Evolutionary conservation across 2,329 filamentous ascomycete species (phyloP).

Genomic region (Dendrostoma leiphaemia): DNA sequence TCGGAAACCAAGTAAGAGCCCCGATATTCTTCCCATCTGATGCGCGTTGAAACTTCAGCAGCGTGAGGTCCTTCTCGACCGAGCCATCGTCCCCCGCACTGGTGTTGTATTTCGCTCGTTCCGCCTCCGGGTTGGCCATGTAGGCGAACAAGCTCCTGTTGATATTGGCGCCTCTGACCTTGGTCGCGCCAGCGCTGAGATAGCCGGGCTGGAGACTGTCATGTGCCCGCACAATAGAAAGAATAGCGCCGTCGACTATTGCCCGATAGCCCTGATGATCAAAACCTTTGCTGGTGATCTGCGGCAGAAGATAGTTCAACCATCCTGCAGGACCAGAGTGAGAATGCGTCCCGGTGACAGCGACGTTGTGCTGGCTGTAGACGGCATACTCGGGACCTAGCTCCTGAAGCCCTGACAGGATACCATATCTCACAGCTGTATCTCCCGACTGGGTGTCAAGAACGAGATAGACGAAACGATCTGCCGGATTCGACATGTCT

Average conservation of each 20-base stretch:
- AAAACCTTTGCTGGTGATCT: constrained; percentile 84
- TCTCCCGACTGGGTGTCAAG: constrained; percentile 86
- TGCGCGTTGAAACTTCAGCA: constrained; percentile 74
- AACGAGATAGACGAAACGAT: constrained; percentile 81
- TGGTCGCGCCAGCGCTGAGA: constrained; percentile 67
- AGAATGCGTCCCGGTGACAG: constrained; percentile 88
- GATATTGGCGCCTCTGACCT: constrained; percentile 75
- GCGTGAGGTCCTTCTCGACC: constrained; percentile 71
- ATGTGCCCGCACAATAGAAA: constrained; percentile 81
- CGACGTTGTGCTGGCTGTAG: constrained; percentile 77
- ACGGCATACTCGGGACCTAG: constrained; percentile 71
- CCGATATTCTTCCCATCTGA: constrained; percentile 76
- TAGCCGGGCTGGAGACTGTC: constrained; percentile 63
- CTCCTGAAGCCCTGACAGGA: constrained; percentile 66
- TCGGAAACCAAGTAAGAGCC: constrained; percentile 85
- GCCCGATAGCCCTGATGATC: constrained; percentile 81
- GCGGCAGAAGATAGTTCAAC: constrained; percentile 88
- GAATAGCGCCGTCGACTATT: constrained; percentile 78
- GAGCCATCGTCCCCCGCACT: constrained; percentile 52
- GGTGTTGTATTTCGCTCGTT: constrained; percentile 65
- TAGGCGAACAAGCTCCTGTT: constrained; percentile 90
- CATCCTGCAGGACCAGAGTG: constrained; percentile 88
- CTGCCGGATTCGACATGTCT: constrained; percentile 58
- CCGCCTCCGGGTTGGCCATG: constrained; percentile 75
- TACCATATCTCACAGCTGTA: constrained; percentile 80